Percentiles rank a stretch among this genome's conserved stretches.
phyloP scores from a whole-genome alignment of 2,329 filamentous ascomycete species.

The Ambrosiella beaveri region DNA sequence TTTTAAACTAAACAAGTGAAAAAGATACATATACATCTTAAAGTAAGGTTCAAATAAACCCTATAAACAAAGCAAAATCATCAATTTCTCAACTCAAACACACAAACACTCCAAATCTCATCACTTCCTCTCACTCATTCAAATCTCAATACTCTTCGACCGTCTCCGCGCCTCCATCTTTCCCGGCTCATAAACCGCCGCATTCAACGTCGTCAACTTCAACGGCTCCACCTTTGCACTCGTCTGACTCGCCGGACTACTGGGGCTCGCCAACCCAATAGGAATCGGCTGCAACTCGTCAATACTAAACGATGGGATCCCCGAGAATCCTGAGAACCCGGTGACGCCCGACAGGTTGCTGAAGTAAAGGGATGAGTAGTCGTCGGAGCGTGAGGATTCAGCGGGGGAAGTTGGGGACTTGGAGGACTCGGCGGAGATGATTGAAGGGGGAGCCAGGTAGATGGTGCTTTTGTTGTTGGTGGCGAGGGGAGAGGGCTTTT shows the following conservation, averaged over 20 bases:
- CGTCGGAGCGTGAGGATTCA: background rate
- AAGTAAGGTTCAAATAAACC: too few relatives aligned
- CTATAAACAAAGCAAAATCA: background rate
- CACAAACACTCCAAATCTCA: constrained; percentile 2
- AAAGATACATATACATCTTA: too few relatives aligned
- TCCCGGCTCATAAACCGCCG: constrained; percentile 34
- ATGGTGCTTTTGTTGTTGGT: background rate
- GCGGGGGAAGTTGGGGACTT: background rate
- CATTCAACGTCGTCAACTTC: constrained; percentile 25
- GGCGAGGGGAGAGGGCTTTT: constrained; percentile 19
- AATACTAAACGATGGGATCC: constrained; percentile 3
- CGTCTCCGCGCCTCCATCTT: background rate
- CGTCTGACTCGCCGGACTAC: background rate
- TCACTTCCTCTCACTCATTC: constrained; percentile 3
- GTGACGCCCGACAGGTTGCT: constrained; percentile 7
- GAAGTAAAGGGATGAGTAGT: constrained; percentile 13
- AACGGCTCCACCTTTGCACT: constrained; percentile 3
- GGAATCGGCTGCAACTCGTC: constrained; percentile 1
- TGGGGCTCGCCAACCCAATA: background rate
- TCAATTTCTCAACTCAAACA: background rate
- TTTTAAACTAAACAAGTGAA: too few relatives aligned
- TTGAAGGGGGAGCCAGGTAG: background rate
- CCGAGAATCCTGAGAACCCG: constrained; percentile 6
- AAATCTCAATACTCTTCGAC: constrained; percentile 6
- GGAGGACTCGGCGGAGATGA: constrained; percentile 13